Evolutionary conservation across 192 early-diverging fungal species (phyloP).

Genomic region (Chytriomyces sp.): DNA sequence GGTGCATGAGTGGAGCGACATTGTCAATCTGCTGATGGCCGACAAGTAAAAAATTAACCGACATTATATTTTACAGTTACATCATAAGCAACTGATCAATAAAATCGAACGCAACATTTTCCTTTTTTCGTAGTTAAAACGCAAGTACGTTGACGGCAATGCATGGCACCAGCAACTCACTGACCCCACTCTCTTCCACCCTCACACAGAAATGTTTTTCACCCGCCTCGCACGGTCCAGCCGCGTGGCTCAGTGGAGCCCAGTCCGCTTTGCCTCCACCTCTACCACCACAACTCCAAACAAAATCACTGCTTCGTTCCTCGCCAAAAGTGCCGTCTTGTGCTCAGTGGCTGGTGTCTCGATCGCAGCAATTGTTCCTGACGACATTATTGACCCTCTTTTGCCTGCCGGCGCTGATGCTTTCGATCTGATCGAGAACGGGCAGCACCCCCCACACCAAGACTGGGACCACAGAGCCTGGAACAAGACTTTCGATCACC

Average conservation of each 20-base stretch:
- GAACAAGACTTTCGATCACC: slow-evolving; percentile 90
- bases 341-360: slow-evolving; percentile 20
- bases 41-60: slow-evolving; percentile 17
- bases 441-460: slow-evolving; percentile 86
- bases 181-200: too few species aligned
- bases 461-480: slow-evolving; percentile 86
- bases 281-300: slow-evolving; percentile 11
- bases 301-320: slow-evolving; percentile 4
- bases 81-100: too few species aligned
- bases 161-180: too few species aligned
- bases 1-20: slow-evolving; percentile 59
- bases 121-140: too few species aligned
- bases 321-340: slow-evolving; percentile 16
- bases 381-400: slow-evolving; percentile 1
- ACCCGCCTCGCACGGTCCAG: too few species aligned
- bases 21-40: slow-evolving; percentile 34
- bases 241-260: too few species aligned
- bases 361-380: slow-evolving; percentile 16
- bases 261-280: slow-evolving; percentile 41
- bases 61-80: too few species aligned
- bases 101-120: too few species aligned
- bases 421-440: slow-evolving; percentile 85
- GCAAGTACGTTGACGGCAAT: too few species aligned
- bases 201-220: too few species aligned
- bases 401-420: slow-evolving; percentile 54